A percentile compares a stretch with the other conserved stretches of the same genome.
Evolutionary conservation across 768 basidiomycete species (phyloP).

Genomic region (Hortiboletus campestris): DNA sequence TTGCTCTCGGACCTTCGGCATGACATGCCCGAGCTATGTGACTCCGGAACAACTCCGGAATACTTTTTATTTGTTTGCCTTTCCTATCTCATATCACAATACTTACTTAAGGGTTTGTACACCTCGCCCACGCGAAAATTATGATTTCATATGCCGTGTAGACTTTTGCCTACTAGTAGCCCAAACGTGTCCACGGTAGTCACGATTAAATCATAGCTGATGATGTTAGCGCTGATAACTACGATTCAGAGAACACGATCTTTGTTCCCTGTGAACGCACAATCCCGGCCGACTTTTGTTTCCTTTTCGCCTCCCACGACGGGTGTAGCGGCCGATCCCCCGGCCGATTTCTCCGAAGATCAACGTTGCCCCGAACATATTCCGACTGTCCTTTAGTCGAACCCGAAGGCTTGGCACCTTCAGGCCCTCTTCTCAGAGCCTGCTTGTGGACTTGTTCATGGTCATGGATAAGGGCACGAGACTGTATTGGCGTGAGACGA

Average conservation of each 20-base stretch:
- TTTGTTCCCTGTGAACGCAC: conserved; percentile 79
- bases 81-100: neutral
- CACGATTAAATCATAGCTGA: neutral
- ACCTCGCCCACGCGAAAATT: neutral
- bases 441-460: neutral
- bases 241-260: conserved; percentile 53
- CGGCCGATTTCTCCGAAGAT: conserved; percentile 3
- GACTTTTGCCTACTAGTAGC: neutral
- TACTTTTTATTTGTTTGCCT: neutral
- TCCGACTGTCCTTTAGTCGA: neutral
- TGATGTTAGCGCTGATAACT: neutral
- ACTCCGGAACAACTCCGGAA: neutral
- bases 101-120: neutral
- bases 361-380: neutral
- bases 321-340: conserved; percentile 65
- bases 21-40: neutral
- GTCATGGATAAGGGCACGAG: neutral
- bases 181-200: neutral
- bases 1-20: neutral
- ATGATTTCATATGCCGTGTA: neutral
- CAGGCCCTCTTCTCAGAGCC: neutral
- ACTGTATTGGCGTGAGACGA: neutral
- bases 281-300: conserved; percentile 63
- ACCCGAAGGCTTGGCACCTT: neutral
- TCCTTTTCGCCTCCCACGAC: conserved; percentile 94